Evolutionary conservation across 495 filamentous ascomycete species (phyloP), one percentile per base, ranked within the genome.

Genomic region (Halenospora varia): DNA sequence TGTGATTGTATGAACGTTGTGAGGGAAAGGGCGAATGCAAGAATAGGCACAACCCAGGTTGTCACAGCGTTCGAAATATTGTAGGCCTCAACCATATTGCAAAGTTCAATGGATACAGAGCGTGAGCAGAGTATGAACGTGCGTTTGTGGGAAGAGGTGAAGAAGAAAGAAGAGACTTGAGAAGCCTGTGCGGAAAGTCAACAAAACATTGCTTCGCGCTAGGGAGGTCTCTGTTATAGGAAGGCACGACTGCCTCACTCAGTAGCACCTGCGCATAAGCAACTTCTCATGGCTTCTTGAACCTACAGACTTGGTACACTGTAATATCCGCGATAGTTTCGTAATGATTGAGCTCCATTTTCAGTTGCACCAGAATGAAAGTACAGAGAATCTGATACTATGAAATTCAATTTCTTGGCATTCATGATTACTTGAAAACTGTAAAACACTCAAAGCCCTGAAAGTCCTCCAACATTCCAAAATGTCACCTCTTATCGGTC

Each of bases 91-190:
- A 45, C 39, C 51, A 54, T 54, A 23, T 23, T 54, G 51, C 51
- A 54, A 42, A 46, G 40, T 54, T 54, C 51, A 54, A 54, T 54
- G 29, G 51, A 54, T 54, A 54, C 39, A 54, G 51, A 54, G 51
- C 39, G 51, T 54, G 35, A 54, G 51, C 51, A 24, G 19, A 44
- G 51, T 54, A 54, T 54, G 23, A 44, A 54, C 51, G 40, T 54
- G 39, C 40, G 40, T 35, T 39, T 20, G 13, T 35, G 25, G 49
- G 51, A 54, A 54, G 51, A 54, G 40, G 51, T 44, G 22, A 54
- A 46, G 40, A 54, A 54, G 51, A 54, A 54, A 54, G 51, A 54
- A 46, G 51, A 24, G 51, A 42, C 29, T 44, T 24, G 40, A 46
- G 23, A 26, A 45, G 35, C 51, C 40, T 54, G 29, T 23, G 51